A percentile compares a stretch with the other conserved stretches of the same genome.
These are phyloP conservation scores for Xylariales sp. DNA, from an alignment of 2,329 filamentous ascomycete species.

Conservation along the genomic window DNA sequence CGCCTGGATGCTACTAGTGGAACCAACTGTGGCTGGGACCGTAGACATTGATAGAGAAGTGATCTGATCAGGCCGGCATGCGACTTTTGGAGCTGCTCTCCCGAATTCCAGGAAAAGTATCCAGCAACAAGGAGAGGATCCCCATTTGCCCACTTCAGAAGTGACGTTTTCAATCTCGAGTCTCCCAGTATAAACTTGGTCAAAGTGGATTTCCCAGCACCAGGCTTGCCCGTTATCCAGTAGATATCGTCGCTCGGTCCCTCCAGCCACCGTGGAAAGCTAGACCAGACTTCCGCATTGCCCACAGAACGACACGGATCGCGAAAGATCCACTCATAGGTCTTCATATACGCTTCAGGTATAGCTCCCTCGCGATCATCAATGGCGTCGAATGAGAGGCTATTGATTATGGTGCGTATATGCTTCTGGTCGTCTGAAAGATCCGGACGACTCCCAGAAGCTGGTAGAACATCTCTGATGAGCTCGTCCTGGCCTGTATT, in stretches of 20 bases:
- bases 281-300: neutral
- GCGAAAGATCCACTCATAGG: neutral
- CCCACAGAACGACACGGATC: neutral
- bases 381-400: no score
- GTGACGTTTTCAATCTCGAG: slow-evolving; percentile 14
- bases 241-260: slow-evolving; percentile 12
- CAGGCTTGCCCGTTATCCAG: neutral
- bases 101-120: slow-evolving; percentile 39
- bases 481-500: no score
- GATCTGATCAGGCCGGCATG: slow-evolving; percentile 32
- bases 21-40: slow-evolving; percentile 22
- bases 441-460: no score
- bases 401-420: no score
- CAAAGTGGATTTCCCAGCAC: neutral
- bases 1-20: slow-evolving; percentile 21
- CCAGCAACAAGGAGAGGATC: slow-evolving; percentile 22
- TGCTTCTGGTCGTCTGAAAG: no score
- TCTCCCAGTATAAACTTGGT: slow-evolving; percentile 12
- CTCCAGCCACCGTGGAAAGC: neutral
- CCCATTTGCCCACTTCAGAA: slow-evolving; percentile 28
- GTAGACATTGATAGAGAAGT: slow-evolving; percentile 30
- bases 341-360: neutral
- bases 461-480: no score
- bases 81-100: slow-evolving; percentile 30
- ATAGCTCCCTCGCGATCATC: neutral